Conservation (phyloP, 2,329 filamentous ascomycete species). For the Calonectria henricotiae region DNA sequence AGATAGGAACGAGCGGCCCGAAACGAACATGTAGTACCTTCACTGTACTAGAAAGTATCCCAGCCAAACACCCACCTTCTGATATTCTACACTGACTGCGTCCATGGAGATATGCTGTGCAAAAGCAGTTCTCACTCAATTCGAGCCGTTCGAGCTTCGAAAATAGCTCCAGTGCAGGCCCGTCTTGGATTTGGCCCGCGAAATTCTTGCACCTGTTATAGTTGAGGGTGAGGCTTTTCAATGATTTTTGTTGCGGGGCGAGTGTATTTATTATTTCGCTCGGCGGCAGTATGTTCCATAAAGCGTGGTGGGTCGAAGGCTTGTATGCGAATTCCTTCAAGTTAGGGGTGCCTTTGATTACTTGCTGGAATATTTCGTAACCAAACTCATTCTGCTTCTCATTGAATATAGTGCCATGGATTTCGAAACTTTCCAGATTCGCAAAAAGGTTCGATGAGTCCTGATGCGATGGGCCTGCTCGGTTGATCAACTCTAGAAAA, state of each 20-base stretch:
- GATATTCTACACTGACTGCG: background rate
- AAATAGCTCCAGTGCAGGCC: background rate
- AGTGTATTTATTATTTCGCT: background rate
- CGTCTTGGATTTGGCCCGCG: background rate
- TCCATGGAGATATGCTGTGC: background rate
- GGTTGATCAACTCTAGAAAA: background rate
- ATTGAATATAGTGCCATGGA: background rate
- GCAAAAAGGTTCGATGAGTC: background rate
- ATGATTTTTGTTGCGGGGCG: background rate
- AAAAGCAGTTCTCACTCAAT: background rate
- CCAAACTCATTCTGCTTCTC: background rate
- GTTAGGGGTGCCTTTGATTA: background rate
- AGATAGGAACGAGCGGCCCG: background rate
- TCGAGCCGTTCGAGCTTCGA: background rate
- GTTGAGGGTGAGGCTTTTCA: background rate
- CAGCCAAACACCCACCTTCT: background rate
- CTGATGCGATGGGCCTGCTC: background rate
- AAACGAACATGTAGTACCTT: background rate
- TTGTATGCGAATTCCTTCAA: background rate
- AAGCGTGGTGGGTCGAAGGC: too few species aligned
- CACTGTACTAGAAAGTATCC: background rate
- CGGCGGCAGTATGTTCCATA: background rate
- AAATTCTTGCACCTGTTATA: background rate
- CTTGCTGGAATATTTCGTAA: background rate
- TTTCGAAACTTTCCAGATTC: background rate